phyloP scores from a whole-genome alignment of 2,329 filamentous ascomycete species.

The Aspergillus sojae region DNA sequence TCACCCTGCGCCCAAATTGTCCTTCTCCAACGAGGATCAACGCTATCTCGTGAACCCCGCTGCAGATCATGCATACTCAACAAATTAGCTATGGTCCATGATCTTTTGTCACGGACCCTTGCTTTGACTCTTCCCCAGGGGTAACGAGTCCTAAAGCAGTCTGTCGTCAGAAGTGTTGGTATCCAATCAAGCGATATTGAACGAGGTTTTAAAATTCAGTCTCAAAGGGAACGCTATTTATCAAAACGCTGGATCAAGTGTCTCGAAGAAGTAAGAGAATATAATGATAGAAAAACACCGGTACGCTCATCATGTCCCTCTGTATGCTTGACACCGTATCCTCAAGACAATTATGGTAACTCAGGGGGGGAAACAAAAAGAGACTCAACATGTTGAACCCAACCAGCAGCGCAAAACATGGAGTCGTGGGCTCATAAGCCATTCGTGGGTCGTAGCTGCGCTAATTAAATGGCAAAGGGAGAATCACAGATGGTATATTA shows the following conservation, averaged over 20 bases:
- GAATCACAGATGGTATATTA: not conserved
- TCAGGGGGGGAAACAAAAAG: not conserved
- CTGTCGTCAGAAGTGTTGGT: not conserved
- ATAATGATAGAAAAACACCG: not conserved
- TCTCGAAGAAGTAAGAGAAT: not conserved
- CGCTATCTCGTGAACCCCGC: not conserved
- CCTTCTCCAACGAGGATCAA: not conserved
- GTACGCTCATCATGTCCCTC: conserved; percentile 3
- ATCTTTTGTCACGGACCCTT: not conserved
- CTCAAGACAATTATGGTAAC: not conserved
- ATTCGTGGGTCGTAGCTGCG: not conserved
- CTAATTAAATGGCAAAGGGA: not conserved
- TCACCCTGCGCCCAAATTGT: not conserved
- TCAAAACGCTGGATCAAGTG: not conserved
- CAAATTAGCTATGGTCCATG: not conserved
- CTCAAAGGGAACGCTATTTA: not conserved
- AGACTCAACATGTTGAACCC: not conserved
- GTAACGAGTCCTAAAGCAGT: not conserved
- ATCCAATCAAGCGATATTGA: not conserved
- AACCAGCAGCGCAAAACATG: conserved; percentile 1
- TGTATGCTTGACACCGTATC: conserved; percentile 2
- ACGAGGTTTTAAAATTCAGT: not conserved
- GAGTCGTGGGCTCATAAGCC: not conserved
- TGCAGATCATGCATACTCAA: not conserved
- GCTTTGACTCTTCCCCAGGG: not conserved